Conservation (phyloP, 306 rosid genomes). For the Phaseolus lunatus region DNA sequence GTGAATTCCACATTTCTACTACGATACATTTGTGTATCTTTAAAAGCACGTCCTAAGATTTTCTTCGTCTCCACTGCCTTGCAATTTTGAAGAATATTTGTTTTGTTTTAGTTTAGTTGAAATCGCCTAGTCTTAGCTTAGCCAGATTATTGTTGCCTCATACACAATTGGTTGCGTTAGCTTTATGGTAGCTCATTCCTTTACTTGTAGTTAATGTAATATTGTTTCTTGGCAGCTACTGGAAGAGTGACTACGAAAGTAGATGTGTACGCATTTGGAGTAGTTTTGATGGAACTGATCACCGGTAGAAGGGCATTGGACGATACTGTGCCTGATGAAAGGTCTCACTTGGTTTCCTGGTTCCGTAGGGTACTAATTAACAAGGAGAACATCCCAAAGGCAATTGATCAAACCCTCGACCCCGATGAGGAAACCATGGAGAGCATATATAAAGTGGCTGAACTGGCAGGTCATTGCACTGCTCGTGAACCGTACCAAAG, state of each 20-base stretch:
- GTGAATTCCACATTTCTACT: constrained; percentile 17
- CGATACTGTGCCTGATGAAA: constrained; percentile 80
- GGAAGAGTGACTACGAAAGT: constrained; percentile 94
- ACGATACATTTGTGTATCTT: constrained; percentile 3
- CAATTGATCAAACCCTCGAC: constrained; percentile 67
- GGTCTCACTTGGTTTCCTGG: constrained; percentile 86
- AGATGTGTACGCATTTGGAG: constrained; percentile 89
- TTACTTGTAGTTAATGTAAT: constrained; percentile 35
- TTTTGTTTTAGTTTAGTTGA: constrained; percentile 1
- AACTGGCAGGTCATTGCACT: constrained; percentile 87
- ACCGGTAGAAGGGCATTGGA: constrained; percentile 83
- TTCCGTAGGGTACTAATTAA: constrained; percentile 75
- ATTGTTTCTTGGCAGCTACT: constrained; percentile 61
- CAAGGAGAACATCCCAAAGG: constrained; percentile 86
- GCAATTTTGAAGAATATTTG: neutral
- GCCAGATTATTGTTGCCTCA: neutral
- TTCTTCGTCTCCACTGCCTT: constrained; percentile 8
- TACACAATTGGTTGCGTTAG: constrained; percentile 21
- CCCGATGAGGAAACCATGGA: constrained; percentile 89
- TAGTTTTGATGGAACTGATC: constrained; percentile 82
- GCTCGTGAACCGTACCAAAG: constrained; percentile 90
- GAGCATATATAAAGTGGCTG: constrained; percentile 80
- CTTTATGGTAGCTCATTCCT: constrained; percentile 17
- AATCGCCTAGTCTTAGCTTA: constrained; percentile 14
- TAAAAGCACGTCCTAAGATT: neutral